Conservation (phyloP, 179 eudicot species). For the Heliamphora pulchella region DNA sequence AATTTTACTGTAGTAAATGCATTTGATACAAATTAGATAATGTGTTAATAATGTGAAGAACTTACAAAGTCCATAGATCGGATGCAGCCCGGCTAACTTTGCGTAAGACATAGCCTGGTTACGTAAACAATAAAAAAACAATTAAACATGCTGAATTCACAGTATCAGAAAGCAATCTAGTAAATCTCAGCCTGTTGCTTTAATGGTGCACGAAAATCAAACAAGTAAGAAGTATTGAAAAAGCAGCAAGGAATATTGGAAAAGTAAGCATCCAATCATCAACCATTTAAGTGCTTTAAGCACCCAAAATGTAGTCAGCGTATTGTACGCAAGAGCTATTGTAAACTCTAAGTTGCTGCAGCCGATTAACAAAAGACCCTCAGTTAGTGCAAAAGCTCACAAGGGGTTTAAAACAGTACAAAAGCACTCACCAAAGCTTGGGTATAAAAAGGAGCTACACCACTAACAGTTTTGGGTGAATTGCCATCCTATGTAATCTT, state of each 20-base stretch:
- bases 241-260: neutral
- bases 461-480: neutral
- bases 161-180: neutral
- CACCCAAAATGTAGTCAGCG: neutral
- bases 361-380: neutral
- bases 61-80: slow-evolving; percentile 97
- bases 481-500: neutral
- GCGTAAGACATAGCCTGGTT: slow-evolving; percentile 93
- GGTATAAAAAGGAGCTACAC: neutral
- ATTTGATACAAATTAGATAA: slow-evolving; percentile 1
- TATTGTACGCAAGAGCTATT: neutral
- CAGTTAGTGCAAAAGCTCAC: neutral
- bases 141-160: slow-evolving; percentile 14
- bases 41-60: slow-evolving; percentile 12
- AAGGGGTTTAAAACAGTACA: neutral
- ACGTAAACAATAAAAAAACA: slow-evolving; percentile 19
- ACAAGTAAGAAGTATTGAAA: neutral
- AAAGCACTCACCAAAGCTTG: neutral
- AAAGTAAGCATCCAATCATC: neutral
- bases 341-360: neutral
- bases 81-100: slow-evolving; percentile 84
- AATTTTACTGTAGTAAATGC: neutral
- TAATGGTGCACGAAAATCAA: neutral
- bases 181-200: neutral
- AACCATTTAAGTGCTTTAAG: neutral